Conservation (phyloP, 148 eudicot species). For the Rhododendron simsii region DNA sequence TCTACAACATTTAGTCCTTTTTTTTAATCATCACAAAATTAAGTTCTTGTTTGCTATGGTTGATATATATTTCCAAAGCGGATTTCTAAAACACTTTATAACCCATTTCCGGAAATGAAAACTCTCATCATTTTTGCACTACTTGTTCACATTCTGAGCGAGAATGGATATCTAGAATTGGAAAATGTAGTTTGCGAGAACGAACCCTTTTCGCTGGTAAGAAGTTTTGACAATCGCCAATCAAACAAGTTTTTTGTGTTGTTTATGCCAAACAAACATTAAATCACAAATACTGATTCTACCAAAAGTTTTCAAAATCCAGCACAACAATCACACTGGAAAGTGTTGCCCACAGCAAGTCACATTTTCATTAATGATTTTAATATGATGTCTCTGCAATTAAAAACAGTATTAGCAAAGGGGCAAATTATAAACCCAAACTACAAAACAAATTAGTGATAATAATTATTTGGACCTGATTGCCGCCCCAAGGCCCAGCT, state of each 20-base stretch:
- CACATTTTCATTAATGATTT: neutral
- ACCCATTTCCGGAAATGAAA: neutral
- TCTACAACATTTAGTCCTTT: neutral
- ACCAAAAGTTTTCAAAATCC: neutral
- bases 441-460: neutral
- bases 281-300: neutral
- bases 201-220: neutral
- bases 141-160: neutral
- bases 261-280: neutral
- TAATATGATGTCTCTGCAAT: neutral
- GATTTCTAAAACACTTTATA: neutral
- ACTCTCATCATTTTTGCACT: neutral
- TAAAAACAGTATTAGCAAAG: neutral
- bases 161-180: neutral
- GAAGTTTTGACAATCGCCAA: neutral
- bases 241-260: neutral
- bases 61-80: neutral
- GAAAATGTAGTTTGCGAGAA: neutral
- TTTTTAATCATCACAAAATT: neutral
- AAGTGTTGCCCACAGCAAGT: neutral
- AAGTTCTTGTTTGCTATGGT: neutral
- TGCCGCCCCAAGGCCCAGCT: conserved; percentile 13
- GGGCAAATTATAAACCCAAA: neutral
- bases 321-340: neutral
- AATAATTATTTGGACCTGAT: neutral